A percentile compares a stretch with the other conserved stretches of the same genome.
Evolutionary conservation across 768 basidiomycete genomes (phyloP).

Genomic region (Lepiota venenata): DNA sequence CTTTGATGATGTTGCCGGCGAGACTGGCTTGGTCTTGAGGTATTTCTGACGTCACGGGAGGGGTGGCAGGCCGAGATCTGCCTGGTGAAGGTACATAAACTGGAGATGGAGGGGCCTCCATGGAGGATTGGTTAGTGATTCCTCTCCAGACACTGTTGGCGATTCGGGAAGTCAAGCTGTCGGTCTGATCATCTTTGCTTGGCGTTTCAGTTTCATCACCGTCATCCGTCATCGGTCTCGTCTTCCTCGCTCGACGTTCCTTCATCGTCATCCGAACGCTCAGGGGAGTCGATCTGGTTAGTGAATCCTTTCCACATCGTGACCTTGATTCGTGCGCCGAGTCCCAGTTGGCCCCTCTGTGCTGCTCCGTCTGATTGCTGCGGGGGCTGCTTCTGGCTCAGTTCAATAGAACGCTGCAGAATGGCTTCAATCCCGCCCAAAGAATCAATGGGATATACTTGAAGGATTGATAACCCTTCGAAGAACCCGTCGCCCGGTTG

Average conservation of each 20-base stretch:
- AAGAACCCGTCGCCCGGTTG: slow-evolving; percentile 62
- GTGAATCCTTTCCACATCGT: slow-evolving; percentile 70
- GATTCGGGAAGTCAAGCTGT: slow-evolving; percentile 12
- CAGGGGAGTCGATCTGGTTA: slow-evolving; percentile 41
- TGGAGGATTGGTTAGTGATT: slow-evolving; percentile 70
- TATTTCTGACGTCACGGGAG: neutral
- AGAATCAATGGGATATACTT: slow-evolving; percentile 58
- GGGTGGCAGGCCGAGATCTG: neutral
- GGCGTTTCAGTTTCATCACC: slow-evolving; percentile 45
- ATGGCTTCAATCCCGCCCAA: slow-evolving; percentile 71
- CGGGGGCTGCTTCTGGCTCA: slow-evolving; percentile 35
- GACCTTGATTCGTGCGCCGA: slow-evolving; percentile 55
- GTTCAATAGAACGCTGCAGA: slow-evolving; percentile 62
- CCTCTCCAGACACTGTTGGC: slow-evolving; percentile 73
- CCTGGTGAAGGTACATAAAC: neutral
- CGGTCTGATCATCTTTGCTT: slow-evolving; percentile 12
- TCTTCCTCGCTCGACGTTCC: slow-evolving; percentile 30
- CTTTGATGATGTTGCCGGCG: slow-evolving; percentile 26
- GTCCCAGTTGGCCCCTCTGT: slow-evolving; percentile 28
- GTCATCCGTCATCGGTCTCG: slow-evolving; percentile 37
- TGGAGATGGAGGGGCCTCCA: slow-evolving; percentile 55
- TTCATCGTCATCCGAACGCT: slow-evolving; percentile 26
- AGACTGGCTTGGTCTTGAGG: slow-evolving; percentile 18
- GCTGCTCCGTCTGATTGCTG: neutral
- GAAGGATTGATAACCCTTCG: slow-evolving; percentile 62